Conservation (phyloP, 2,329 filamentous ascomycete species). For the Phyllosticta ampelicida region DNA sequence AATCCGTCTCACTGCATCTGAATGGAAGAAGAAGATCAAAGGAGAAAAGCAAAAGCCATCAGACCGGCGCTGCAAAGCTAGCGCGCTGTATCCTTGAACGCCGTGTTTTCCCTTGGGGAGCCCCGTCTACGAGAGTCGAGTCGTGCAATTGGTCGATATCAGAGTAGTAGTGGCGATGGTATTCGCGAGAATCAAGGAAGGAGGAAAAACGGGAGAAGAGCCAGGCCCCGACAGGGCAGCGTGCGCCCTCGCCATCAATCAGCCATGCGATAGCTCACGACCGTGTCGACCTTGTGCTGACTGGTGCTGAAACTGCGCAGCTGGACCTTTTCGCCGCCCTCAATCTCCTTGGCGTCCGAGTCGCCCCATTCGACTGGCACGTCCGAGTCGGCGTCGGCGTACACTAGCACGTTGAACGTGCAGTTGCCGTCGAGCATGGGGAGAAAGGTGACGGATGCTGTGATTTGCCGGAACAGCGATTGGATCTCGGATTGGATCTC, state of each 20-base stretch:
- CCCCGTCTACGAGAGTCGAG: too few relatives aligned
- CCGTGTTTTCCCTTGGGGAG: too few relatives aligned
- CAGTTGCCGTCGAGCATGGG: constrained; percentile 90
- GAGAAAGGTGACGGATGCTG: constrained; percentile 90
- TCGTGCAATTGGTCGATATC: too few relatives aligned
- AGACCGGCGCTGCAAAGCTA: too few relatives aligned
- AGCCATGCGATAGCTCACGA: constrained; percentile 64
- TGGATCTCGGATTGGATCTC: constrained; percentile 96
- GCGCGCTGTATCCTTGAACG: too few relatives aligned
- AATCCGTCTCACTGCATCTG: too few relatives aligned
- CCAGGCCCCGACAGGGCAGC: not conserved
- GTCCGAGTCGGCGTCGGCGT: constrained; percentile 91
- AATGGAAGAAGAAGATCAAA: too few relatives aligned
- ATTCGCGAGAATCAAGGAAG: not conserved
- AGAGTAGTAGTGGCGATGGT: too few relatives aligned
- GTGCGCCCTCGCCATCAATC: not conserved
- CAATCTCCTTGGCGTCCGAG: constrained; percentile 94
- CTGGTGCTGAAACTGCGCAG: constrained; percentile 92
- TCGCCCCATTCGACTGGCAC: constrained; percentile 98
- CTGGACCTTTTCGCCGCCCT: constrained; percentile 89
- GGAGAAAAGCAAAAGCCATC: too few relatives aligned
- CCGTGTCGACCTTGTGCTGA: constrained; percentile 84
- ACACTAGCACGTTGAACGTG: constrained; percentile 97
- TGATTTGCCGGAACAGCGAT: constrained; percentile 95
- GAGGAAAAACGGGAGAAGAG: not conserved